Evolutionary conservation across 495 filamentous ascomycete genomes (phyloP), one percentile per base, ranked within the genome.

Genomic region (Podospora australis): DNA sequence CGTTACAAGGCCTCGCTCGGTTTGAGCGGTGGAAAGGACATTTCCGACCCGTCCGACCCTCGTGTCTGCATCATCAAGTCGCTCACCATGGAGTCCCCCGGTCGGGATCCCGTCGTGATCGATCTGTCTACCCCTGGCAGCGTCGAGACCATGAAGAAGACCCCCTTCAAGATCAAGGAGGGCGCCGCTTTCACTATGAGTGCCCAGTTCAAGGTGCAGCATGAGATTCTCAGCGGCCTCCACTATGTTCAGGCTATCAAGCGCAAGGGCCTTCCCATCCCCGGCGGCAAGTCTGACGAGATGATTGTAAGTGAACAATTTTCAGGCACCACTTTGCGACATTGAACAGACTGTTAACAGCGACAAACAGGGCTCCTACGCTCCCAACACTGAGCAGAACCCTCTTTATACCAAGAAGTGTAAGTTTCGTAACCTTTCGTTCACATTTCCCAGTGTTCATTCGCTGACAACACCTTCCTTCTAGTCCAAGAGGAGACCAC

Each of bases 1-100:
- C 86, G 90, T 53, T 98, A 92, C 87, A 98, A 98, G 74, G 81
- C 88, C 58, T 96, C 92, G 2, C 81, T 98, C 26, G 92, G 94
- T 52, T 78, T 97, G 39, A 82, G 87, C 55, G 75, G 54, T 39
- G 61, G 70, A 46, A 73, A 72, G 39, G 71, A 74, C 29, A 68
- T 82, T 3, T 81, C 84, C 25, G 75, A 92, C 67, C 82, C 87
- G 57, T 84, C 73, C 57, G 89, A 94, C 59, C 80, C 83, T 14
- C 79, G 87, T 49, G 84, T 82, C 57, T 90, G 81, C 70, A 90
- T 97, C 67, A 97, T 98, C 70, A 78, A 87, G 47, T 84, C 88
- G 26, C 83, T 98, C 16, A 83, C 87, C 29, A 81, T 98, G 58
- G 81, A 92, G 54, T 79, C 88, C 13, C 70, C 77, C 32, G 91